phyloP scores from a whole-genome alignment of 306 rosid species.

The Sindora glabra region DNA sequence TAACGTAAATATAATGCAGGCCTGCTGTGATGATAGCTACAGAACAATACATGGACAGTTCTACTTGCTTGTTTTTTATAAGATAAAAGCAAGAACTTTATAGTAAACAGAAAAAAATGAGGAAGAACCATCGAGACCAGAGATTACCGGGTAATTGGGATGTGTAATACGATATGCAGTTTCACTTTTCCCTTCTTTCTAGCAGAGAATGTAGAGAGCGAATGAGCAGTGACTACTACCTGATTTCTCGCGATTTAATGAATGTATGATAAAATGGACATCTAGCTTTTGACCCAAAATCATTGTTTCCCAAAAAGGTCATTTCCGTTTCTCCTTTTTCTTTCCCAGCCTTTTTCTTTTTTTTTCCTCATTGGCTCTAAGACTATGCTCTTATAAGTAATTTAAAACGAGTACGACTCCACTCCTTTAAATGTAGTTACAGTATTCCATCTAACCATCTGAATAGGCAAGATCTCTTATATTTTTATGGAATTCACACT shows the following conservation, averaged over 20 bases:
- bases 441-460: no score
- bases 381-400: no score
- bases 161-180: slow-evolving; percentile 7
- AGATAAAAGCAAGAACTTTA: slow-evolving; percentile 19
- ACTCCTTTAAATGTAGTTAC: no score
- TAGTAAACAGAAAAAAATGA: slow-evolving; percentile 20
- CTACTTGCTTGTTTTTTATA: not conserved
- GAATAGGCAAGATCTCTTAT: no score
- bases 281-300: slow-evolving; percentile 27
- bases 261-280: slow-evolving; percentile 1
- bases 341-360: not conserved
- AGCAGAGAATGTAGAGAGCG: slow-evolving; percentile 10
- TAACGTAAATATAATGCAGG: slow-evolving; percentile 23
- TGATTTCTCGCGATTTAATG: slow-evolving; percentile 32
- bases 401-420: no score
- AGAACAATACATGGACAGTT: not conserved
- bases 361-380: no score
- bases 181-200: slow-evolving; percentile 16
- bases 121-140: slow-evolving; percentile 38
- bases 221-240: slow-evolving; percentile 33
- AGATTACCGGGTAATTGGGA: slow-evolving; percentile 29
- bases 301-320: slow-evolving; percentile 32
- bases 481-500: no score
- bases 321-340: slow-evolving; percentile 7
- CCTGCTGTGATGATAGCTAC: slow-evolving; percentile 16